Percentiles rank a stretch among this genome's conserved stretches.
Evolutionary conservation across 352 stramenopile species (phyloP).

Genomic region (Phytophthora europaea): DNA sequence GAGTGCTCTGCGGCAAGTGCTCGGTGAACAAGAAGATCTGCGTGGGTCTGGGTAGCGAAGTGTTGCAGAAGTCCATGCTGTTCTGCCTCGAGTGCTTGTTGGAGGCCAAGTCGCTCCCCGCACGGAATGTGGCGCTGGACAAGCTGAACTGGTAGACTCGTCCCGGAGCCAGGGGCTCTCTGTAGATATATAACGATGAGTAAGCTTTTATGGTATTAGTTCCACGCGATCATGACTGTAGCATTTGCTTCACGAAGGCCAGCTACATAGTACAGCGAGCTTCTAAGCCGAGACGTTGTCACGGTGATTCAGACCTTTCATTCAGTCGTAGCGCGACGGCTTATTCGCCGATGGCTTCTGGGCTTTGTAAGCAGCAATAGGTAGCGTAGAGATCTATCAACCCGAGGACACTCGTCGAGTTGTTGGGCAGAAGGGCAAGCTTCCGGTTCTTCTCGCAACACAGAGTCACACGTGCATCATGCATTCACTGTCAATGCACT

Average conservation of each 20-base stretch:
- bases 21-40: constrained; percentile 55
- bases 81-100: constrained; percentile 58
- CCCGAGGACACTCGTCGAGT: constrained; percentile 7
- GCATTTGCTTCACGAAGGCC: background rate
- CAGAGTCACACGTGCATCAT: background rate
- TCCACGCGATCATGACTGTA: background rate
- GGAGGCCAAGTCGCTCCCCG: constrained; percentile 49
- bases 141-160: constrained; percentile 37
- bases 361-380: too few relatives aligned
- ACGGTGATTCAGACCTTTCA: background rate
- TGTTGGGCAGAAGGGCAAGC: constrained; percentile 3
- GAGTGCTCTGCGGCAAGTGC: constrained; percentile 48
- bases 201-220: constrained; percentile 7
- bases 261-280: background rate
- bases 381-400: background rate
- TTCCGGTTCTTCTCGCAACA: constrained; percentile 7
- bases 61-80: constrained; percentile 41
- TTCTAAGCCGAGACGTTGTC: background rate
- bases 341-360: background rate
- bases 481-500: background rate
- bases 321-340: background rate
- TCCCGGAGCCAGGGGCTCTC: background rate
- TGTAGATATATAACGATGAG: constrained; percentile 25
- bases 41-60: constrained; percentile 34
- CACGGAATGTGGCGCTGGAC: constrained; percentile 33